Evolutionary conservation across 208 protist genomes (phyloP), one percentile per base, ranked within the genome.

Genomic region (Crithidia expoeki): DNA sequence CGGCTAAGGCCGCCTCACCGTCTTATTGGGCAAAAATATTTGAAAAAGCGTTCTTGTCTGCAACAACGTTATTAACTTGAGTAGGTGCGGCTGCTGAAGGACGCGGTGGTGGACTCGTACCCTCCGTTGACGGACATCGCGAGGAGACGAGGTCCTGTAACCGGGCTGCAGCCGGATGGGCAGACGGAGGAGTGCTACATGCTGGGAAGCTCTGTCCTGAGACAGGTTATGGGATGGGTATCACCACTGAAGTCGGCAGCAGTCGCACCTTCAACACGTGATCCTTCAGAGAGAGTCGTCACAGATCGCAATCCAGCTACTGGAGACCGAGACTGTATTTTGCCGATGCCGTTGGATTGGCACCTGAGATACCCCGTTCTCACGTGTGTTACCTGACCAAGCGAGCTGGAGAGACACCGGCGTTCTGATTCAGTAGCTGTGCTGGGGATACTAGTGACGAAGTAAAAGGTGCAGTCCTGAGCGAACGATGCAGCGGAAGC

Each of bases 301-400:
- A 2, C 40, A 5, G 58, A n/a, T 16, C 10, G 42, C 25, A 38
- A 34, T 17, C 52, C 58, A 32, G 42, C 2, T 3, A 38, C 58
- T 1, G 58, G 38, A 19, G 42, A 64, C 17, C 42, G 40, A 64
- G 52, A 64, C 27, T 42, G 40, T 34, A 52, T 28, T 28, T 38
- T 36, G 5, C 42, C 58, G 5, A 42, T 64, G 0, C 40, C 58
- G 42, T 52, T 38, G 0, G 58, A 42, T 27, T 64, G n/a, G 0
- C 58, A 36, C 6, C 19, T 23, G 4, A 50, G 12, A 11, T 6
- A 64, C 3, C 36, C 4, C 4, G 52, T 64, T 17, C 25, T 50
- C 21, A 64, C 40, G 25, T 52, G 28, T 16, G 58, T 38, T 42
- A 64, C 42, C 9, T 14, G 58, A 2, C 58, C 58, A 64, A 28